Evolutionary conservation across 1,284 basidiomycete species (phyloP).

Genomic region (Lignosus rhinocerotis): DNA sequence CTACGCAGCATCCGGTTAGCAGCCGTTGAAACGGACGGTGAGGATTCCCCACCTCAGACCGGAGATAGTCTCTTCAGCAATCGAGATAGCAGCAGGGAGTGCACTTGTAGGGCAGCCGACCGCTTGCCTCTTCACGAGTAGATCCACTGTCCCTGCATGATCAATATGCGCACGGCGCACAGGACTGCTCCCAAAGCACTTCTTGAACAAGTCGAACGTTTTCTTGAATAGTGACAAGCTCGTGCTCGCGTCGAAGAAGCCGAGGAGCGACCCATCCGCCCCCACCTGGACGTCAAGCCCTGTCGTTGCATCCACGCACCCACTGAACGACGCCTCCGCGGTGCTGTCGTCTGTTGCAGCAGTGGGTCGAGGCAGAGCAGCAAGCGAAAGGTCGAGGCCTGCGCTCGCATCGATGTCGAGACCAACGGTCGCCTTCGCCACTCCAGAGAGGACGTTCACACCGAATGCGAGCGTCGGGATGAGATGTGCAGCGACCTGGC

Average conservation of each 20-base stretch:
- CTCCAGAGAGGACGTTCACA: slow-evolving; percentile 39
- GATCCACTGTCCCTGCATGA: slow-evolving; percentile 13
- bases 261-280: slow-evolving; percentile 32
- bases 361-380: slow-evolving; percentile 21
- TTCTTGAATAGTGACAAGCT: slow-evolving; percentile 29
- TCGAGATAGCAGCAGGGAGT: slow-evolving; percentile 7
- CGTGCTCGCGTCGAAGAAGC: slow-evolving; percentile 29
- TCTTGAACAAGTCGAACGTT: slow-evolving; percentile 33
- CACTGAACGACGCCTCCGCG: slow-evolving; percentile 13
- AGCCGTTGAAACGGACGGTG: no score
- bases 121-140: slow-evolving; percentile 8
- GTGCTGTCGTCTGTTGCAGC: slow-evolving; percentile 9
- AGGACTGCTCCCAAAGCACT: slow-evolving; percentile 24
- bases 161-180: slow-evolving; percentile 20
- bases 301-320: slow-evolving; percentile 31
- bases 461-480: slow-evolving; percentile 50
- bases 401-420: slow-evolving; percentile 45
- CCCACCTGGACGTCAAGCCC: slow-evolving; percentile 29
- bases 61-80: slow-evolving; percentile 12
- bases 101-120: slow-evolving; percentile 13
- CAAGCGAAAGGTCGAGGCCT: slow-evolving; percentile 37
- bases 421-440: slow-evolving; percentile 41
- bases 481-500: slow-evolving; percentile 46
- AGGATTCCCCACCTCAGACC: slow-evolving; percentile 8
- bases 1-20: no score